Conservation (phyloP, 345 rosid species). For the Aquilaria malaccensis region DNA sequence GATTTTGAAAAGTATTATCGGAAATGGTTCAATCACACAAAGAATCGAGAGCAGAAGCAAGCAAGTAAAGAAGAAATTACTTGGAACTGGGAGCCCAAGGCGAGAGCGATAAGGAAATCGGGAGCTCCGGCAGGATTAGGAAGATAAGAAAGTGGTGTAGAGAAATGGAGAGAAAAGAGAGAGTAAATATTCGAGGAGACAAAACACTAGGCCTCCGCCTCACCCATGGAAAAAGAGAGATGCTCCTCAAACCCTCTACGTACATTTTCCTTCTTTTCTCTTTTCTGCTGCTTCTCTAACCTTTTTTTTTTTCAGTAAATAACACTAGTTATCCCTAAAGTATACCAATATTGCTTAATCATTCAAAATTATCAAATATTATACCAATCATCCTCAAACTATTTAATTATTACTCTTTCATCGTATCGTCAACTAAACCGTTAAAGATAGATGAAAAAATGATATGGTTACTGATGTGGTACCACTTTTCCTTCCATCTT, state of each 20-base stretch:
- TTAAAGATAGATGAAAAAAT: too few species aligned
- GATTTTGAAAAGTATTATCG: neutral
- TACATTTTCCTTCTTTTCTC: neutral
- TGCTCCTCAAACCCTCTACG: slow-evolving; percentile 13
- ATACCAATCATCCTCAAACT: too few species aligned
- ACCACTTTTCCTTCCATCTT: too few species aligned
- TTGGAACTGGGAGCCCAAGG: slow-evolving; percentile 2
- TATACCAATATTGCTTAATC: too few species aligned
- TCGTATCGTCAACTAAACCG: too few species aligned
- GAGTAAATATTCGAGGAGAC: slow-evolving; percentile 21
- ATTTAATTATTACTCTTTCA: too few species aligned
- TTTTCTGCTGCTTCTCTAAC: slow-evolving; percentile 1
- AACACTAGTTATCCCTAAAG: neutral
- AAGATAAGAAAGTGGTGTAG: slow-evolving; percentile 5
- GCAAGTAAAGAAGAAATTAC: neutral
- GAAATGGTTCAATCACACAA: slow-evolving; percentile 11
- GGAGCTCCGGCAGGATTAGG: neutral
- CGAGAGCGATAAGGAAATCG: slow-evolving; percentile 3
- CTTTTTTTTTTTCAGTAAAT: neutral
- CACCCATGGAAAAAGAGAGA: slow-evolving; percentile 16
- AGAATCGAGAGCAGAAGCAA: neutral
- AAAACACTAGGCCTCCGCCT: slow-evolving; percentile 6
- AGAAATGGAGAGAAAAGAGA: slow-evolving; percentile 11
- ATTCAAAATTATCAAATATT: too few species aligned
- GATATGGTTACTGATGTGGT: too few species aligned